Evolutionary conservation across 352 stramenopile species (phyloP).

Genomic region (Phytophthora megakarya): DNA sequence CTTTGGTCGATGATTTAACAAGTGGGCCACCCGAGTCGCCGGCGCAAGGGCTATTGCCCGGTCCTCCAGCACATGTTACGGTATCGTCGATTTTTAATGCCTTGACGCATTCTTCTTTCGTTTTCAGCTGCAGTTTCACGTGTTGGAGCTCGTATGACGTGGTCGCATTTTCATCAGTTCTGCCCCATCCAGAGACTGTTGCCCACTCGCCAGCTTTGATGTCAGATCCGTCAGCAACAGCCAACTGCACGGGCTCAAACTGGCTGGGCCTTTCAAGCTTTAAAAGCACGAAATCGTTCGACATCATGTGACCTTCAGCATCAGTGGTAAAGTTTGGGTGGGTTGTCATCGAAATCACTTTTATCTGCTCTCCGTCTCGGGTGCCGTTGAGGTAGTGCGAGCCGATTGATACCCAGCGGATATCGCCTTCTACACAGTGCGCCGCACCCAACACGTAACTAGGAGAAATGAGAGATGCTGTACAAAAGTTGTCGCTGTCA

Average conservation of each 20-base stretch:
- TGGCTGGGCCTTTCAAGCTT: too few relatives aligned
- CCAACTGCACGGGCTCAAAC: too few relatives aligned
- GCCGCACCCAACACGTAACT: constrained; percentile 22
- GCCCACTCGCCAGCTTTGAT: too few relatives aligned
- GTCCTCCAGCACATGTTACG: background rate
- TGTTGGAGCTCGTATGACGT: background rate
- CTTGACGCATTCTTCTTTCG: background rate
- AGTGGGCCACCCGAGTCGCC: background rate
- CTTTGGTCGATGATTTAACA: background rate
- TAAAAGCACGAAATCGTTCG: too few relatives aligned
- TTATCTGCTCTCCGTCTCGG: constrained; percentile 10
- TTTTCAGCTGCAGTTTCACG: background rate
- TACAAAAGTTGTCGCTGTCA: constrained; percentile 15
- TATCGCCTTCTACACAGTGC: background rate
- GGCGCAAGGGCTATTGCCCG: background rate
- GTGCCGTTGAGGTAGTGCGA: constrained; percentile 21
- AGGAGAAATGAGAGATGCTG: constrained; percentile 17
- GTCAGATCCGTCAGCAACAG: too few relatives aligned
- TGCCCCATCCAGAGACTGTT: background rate
- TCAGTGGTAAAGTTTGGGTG: background rate
- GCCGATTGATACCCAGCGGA: constrained; percentile 12
- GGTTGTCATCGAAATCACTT: too few relatives aligned
- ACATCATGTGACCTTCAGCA: too few relatives aligned
- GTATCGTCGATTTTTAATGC: background rate
- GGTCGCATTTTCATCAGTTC: background rate